Evolutionary conservation across 2,329 filamentous ascomycete species (phyloP).

Genomic region (Torrubiellomyces zombiae): DNA sequence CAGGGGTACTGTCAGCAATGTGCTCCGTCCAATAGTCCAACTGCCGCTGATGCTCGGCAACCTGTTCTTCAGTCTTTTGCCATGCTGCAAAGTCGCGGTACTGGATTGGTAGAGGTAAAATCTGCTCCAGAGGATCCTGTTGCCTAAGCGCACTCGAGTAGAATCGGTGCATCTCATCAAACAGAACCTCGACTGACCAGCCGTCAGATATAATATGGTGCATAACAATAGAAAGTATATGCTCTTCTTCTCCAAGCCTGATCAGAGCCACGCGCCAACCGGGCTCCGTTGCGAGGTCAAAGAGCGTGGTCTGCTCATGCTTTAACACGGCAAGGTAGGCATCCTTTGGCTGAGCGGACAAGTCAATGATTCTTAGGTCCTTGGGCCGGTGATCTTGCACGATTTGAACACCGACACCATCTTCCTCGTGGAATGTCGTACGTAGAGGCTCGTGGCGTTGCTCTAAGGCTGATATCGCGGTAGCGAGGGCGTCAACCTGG

Average conservation of each 20-base stretch:
- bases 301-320: no score
- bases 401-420: no score
- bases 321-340: no score
- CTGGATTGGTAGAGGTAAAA: constrained; percentile 8
- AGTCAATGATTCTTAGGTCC: no score
- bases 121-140: constrained; percentile 2
- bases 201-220: constrained; percentile 10
- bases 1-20: constrained; percentile 5
- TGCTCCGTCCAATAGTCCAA: constrained; percentile 9
- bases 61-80: constrained; percentile 8
- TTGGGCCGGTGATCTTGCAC: no score
- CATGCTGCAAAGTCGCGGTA: constrained; percentile 11
- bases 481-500: not conserved
- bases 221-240: no score
- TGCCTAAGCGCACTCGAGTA: constrained; percentile 4
- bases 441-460: constrained; percentile 1
- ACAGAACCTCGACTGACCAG: constrained; percentile 8
- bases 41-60: constrained; percentile 6
- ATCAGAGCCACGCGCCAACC: no score
- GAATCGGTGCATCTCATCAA: constrained; percentile 2
- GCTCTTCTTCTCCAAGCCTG: no score
- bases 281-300: no score
- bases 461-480: constrained; percentile 1
- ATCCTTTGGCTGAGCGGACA: no score
- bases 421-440: constrained; percentile 1